A percentile compares a stretch with the other conserved stretches of the same genome.
Evolutionary conservation across 2,329 filamentous ascomycete species (phyloP).

Genomic region (Arthroderma sp.): DNA sequence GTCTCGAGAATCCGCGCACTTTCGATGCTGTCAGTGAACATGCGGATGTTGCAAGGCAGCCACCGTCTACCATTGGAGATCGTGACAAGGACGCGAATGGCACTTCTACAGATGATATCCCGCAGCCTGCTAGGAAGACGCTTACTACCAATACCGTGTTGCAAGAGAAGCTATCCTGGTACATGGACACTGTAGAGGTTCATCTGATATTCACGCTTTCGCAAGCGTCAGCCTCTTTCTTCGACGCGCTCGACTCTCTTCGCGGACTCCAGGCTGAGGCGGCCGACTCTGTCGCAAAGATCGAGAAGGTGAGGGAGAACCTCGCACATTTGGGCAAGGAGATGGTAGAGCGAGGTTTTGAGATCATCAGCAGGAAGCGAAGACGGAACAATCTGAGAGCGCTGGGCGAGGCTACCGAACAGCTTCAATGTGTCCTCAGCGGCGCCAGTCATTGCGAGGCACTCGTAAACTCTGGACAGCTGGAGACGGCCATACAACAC

Average conservation of each 20-base stretch:
- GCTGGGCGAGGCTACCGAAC: constrained; percentile 59
- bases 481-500: constrained; percentile 10
- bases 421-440: constrained; percentile 59
- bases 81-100: constrained; percentile 39
- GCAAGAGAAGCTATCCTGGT: constrained; percentile 91
- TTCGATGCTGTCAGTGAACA: constrained; percentile 82
- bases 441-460: constrained; percentile 57
- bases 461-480: constrained; percentile 46
- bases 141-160: constrained; percentile 78
- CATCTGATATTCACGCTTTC: constrained; percentile 81
- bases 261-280: constrained; percentile 73
- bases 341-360: constrained; percentile 60
- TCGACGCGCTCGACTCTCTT: constrained; percentile 68
- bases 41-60: constrained; percentile 59
- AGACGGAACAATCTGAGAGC: constrained; percentile 63
- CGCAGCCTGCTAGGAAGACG: constrained; percentile 49
- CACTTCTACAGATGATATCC: constrained; percentile 38
- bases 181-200: constrained; percentile 88
- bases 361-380: constrained; percentile 61
- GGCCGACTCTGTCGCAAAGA: constrained; percentile 65
- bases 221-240: constrained; percentile 74
- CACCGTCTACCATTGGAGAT: background rate
- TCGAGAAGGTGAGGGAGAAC: constrained; percentile 60
- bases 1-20: constrained; percentile 72
- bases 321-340: constrained; percentile 60